Evolutionary conservation across 1,139 yeast genomes (phyloP), one percentile per base, ranked within the genome.

Genomic region (Pneumocystis sp.): DNA sequence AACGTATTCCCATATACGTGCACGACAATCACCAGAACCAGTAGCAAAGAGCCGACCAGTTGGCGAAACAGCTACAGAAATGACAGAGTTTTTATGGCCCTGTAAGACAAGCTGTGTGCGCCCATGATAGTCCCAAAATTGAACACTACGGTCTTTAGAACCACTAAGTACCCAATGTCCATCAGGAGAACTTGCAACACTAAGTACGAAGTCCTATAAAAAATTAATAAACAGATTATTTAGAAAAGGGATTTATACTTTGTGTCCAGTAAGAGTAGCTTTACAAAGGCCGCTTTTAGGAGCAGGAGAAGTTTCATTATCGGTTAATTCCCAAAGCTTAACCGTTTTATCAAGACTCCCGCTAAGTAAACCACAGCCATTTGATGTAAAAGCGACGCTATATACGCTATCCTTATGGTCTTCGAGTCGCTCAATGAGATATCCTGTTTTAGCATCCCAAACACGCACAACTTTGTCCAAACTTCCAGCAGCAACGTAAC

Each of bases 341-440:
- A 93, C 95, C 25, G 98, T 90, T 79, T 96, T 85, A 78, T 93
- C 98, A 73, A 93, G 82, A 19, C 97, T 90, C 65, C 97, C 97
- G 25, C 97, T 98, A 62, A 97, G 97, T 71, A 93, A 89, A 71
- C 86, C 83, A 72, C 86, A 84, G 59, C 97, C 97, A 76, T 93
- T 96, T 7, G 78, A 93, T 91, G 65, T 93, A 64, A 97, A 96
- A 25, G 96, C 88, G 45, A 91, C 95, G 19, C 97, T 96, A 63
- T 93, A 97, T 71, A 93, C 97, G 2, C 96, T 89, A 76, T 93
- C 97, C 80, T 87, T 89, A 77, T 93, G 98, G 40, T 97, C 97
- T 74, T 91, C 97, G 70, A 93, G 81, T 74, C 96, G 84, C 79
- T 93, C 97, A 63, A 93, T 96, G 67, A 90, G 80, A 69, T 73